Percentiles rank a stretch among this genome's conserved stretches.
Evolutionary conservation across 345 rosid species (phyloP).

Genomic region (Eucalyptus curtisii): DNA sequence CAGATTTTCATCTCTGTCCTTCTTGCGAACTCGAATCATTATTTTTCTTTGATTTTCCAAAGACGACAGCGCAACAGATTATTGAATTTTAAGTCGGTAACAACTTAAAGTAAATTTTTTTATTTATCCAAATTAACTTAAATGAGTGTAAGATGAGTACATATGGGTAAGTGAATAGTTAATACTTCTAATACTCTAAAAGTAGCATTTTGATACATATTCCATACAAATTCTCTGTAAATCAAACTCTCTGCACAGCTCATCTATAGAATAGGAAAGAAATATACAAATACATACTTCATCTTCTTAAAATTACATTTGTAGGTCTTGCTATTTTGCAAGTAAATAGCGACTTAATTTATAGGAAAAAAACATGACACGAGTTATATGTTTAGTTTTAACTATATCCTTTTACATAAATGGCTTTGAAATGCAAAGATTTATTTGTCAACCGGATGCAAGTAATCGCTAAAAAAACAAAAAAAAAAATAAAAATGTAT

Average conservation of each 20-base stretch:
- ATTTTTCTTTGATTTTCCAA: neutral
- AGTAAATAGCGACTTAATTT: neutral
- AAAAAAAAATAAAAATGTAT: rapidly evolving
- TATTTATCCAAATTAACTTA: neutral
- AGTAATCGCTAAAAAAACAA: rapidly evolving
- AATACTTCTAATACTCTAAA: neutral
- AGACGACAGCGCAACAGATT: neutral
- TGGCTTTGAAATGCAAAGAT: neutral
- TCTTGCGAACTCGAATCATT: neutral
- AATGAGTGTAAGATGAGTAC: neutral
- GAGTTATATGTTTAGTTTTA: neutral
- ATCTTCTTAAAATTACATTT: neutral
- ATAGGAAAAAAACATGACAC: neutral
- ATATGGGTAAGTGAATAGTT: neutral
- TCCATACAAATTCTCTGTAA: neutral
- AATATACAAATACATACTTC: neutral
- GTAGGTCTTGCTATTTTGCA: neutral
- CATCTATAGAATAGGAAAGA: too few species aligned
- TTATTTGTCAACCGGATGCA: neutral
- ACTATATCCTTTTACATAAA: neutral
- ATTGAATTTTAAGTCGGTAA: neutral
- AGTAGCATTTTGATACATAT: neutral
- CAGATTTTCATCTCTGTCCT: neutral
- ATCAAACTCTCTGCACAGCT: too few species aligned
- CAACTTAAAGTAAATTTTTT: neutral